These are phyloP conservation scores for Moniliella sp. DNA, from an alignment of 1,284 basidiomycete species.

Conservation along the genomic window DNA sequence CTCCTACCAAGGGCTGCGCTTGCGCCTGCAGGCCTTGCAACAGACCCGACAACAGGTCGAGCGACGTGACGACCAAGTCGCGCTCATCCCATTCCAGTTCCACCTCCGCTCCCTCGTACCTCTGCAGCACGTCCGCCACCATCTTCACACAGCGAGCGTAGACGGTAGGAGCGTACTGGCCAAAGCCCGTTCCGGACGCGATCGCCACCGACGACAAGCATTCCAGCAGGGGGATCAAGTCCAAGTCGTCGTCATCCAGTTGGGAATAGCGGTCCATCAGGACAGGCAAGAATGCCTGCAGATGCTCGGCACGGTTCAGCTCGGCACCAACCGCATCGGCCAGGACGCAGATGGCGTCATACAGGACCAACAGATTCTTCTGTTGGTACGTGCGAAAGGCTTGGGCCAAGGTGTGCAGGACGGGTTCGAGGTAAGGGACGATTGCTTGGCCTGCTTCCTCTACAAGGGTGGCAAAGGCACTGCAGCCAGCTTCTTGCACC, in stretches of 20 bases:
- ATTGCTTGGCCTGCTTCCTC: constrained; percentile 82
- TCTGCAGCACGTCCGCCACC: constrained; percentile 62
- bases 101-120: no score
- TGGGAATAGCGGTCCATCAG: constrained; percentile 71
- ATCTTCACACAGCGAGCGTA: constrained; percentile 76
- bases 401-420: constrained; percentile 76
- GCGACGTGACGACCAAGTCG: constrained; percentile 59
- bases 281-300: constrained; percentile 89
- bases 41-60: constrained; percentile 81
- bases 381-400: constrained; percentile 97
- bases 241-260: constrained; percentile 69
- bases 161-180: constrained; percentile 68
- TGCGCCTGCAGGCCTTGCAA: constrained; percentile 73
- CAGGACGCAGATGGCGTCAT: constrained; percentile 89
- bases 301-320: constrained; percentile 61
- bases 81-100: constrained; percentile 15
- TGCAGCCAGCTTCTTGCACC: constrained; percentile 96
- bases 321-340: constrained; percentile 83
- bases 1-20: constrained; percentile 16
- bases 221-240: constrained; percentile 68
- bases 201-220: constrained; percentile 93
- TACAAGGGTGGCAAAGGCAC: constrained; percentile 90
- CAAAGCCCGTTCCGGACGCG: constrained; percentile 75
- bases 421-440: constrained; percentile 77
- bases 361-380: constrained; percentile 94